phyloP scores from a whole-genome alignment of 352 stramenopile species.

The Blastocystis sp. region DNA sequence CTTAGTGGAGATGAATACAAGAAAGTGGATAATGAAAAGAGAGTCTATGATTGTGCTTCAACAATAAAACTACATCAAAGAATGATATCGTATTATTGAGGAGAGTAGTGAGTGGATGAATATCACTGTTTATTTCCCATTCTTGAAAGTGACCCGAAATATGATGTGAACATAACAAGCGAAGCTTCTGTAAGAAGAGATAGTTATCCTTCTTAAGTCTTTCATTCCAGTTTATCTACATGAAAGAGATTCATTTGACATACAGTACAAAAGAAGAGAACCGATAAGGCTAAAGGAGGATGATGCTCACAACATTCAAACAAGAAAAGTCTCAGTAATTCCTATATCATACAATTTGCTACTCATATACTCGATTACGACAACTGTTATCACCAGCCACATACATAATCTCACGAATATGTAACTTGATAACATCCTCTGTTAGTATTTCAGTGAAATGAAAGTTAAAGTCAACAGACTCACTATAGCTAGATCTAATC shows the following conservation, averaged over 20 bases:
- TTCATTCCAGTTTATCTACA: slow-evolving; percentile 11
- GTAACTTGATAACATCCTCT: background rate
- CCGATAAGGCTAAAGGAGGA: background rate
- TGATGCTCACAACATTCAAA: background rate
- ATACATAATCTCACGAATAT: slow-evolving; percentile 3
- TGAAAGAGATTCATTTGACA: background rate
- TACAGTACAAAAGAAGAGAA: slow-evolving; percentile 22
- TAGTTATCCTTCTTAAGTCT: background rate
- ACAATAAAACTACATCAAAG: background rate
- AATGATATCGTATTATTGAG: slow-evolving; percentile 21
- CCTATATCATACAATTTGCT: background rate
- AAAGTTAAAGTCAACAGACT: background rate
- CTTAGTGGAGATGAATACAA: background rate
- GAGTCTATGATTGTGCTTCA: background rate
- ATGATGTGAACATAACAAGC: background rate
- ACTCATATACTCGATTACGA: slow-evolving; percentile 16
- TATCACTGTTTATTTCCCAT: background rate
- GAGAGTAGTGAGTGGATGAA: background rate
- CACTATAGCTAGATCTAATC: background rate
- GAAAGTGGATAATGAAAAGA: slow-evolving; percentile 24
- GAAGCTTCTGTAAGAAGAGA: slow-evolving; percentile 35
- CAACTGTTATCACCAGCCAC: background rate
- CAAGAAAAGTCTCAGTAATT: slow-evolving; percentile 21
- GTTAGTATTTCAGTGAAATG: background rate
- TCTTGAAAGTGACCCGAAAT: background rate